These are phyloP conservation scores for Thamnidium elegans DNA, from an alignment of 192 early-diverging fungal genomes.

Conservation along the genomic window DNA sequence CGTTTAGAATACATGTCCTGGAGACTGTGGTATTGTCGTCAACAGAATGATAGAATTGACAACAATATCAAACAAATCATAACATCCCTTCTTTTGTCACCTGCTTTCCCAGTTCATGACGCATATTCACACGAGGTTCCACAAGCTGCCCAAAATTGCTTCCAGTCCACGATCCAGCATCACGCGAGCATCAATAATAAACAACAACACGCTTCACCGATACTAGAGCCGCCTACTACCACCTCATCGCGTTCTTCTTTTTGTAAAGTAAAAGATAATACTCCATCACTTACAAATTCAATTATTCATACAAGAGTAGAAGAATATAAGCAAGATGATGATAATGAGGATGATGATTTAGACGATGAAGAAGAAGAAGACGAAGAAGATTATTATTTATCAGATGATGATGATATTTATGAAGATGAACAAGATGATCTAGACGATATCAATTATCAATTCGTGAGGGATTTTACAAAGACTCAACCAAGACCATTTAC, in stretches of 20 bases:
- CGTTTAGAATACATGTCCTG: slow-evolving; percentile 38
- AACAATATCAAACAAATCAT: slow-evolving; percentile 13
- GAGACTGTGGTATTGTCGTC: slow-evolving; percentile 26
- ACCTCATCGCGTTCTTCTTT: no score
- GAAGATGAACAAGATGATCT: slow-evolving; percentile 2
- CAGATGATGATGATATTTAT: not conserved
- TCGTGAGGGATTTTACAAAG: slow-evolving; percentile 10
- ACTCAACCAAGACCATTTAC: slow-evolving; percentile 9
- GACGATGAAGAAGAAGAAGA: not conserved
- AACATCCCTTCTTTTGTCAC: slow-evolving; percentile 5
- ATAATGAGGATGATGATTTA: not conserved
- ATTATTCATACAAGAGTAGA: no score
- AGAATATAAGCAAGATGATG: no score
- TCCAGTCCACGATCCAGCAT: not conserved
- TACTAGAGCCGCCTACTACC: not conserved
- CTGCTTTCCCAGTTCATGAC: not conserved
- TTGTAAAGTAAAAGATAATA: no score
- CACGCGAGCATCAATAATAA: not conserved
- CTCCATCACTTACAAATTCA: no score
- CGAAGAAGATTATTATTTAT: not conserved
- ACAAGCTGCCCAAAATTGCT: not conserved
- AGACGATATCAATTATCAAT: slow-evolving; percentile 3
- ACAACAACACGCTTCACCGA: not conserved
- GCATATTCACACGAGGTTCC: slow-evolving; percentile 11
- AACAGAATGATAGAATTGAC: not conserved